Conservation (phyloP, 1,139 yeast genomes). For the Geotrichum aggregatum region DNA sequence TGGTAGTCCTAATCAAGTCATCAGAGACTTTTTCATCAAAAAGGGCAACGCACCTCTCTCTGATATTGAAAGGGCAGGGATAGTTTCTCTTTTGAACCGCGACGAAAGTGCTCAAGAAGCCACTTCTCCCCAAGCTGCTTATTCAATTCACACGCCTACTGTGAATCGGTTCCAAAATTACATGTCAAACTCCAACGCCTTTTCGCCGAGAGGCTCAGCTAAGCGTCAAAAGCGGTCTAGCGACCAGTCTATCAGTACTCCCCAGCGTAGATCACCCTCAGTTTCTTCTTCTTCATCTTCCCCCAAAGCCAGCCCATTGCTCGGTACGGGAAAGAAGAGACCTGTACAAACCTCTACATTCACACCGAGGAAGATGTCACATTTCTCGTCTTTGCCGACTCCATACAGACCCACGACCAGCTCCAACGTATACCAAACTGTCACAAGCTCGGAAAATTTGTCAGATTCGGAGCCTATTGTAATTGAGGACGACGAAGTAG, state of each 20-base stretch:
- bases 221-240: slow-evolving; percentile 5
- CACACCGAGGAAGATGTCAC: slow-evolving; percentile 11
- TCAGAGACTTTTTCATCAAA: slow-evolving; percentile 16
- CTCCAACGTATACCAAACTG: slow-evolving; percentile 5
- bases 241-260: not conserved
- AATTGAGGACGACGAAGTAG: not conserved
- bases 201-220: not conserved
- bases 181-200: not conserved
- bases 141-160: slow-evolving; percentile 9
- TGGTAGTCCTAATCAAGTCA: slow-evolving; percentile 14
- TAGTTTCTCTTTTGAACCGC: slow-evolving; percentile 12
- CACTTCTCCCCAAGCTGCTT: not conserved
- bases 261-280: not conserved
- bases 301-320: slow-evolving; percentile 7
- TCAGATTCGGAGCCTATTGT: not conserved
- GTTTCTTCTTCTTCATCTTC: slow-evolving; percentile 1
- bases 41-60: slow-evolving; percentile 17
- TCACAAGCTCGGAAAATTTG: not conserved
- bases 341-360: slow-evolving; percentile 7
- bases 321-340: slow-evolving; percentile 2
- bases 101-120: not conserved
- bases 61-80: slow-evolving; percentile 18
- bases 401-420: slow-evolving; percentile 12
- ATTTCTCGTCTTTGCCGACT: slow-evolving; percentile 9
- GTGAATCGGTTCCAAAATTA: slow-evolving; percentile 2